phyloP scores from a whole-genome alignment of 148 eudicot genomes.

The Rhododendron ovatum region DNA sequence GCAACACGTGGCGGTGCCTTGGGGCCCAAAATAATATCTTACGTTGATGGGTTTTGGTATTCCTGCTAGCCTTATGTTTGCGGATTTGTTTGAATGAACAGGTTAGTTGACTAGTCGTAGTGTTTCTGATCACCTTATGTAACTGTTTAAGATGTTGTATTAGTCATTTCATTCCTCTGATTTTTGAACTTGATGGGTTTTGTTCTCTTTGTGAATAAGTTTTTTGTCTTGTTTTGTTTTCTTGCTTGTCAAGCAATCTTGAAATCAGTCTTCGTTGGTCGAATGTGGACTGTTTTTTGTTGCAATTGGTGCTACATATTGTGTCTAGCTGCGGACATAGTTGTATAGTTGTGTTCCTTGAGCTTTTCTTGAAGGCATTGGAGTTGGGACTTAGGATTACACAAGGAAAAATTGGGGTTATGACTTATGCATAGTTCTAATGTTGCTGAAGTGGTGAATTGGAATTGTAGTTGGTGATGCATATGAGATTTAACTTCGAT shows the following conservation, averaged over 20 bases:
- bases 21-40: not conserved
- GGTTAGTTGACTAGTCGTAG: not conserved
- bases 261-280: not conserved
- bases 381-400: not conserved
- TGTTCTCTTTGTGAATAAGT: not conserved
- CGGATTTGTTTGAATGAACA: not conserved
- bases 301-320: not conserved
- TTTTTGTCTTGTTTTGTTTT: not conserved
- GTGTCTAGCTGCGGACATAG: not conserved
- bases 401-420: not conserved
- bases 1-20: not conserved
- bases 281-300: not conserved
- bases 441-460: not conserved
- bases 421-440: not conserved
- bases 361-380: not conserved
- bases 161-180: not conserved
- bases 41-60: not conserved
- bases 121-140: not conserved
- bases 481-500: not conserved
- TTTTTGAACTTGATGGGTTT: not conserved
- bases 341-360: not conserved
- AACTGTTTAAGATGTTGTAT: not conserved
- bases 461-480: not conserved
- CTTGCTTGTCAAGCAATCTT: conserved; percentile 20
- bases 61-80: not conserved